phyloP scores from a whole-genome alignment of 139 green algal genomes.

The Yamagishiella unicocca region DNA sequence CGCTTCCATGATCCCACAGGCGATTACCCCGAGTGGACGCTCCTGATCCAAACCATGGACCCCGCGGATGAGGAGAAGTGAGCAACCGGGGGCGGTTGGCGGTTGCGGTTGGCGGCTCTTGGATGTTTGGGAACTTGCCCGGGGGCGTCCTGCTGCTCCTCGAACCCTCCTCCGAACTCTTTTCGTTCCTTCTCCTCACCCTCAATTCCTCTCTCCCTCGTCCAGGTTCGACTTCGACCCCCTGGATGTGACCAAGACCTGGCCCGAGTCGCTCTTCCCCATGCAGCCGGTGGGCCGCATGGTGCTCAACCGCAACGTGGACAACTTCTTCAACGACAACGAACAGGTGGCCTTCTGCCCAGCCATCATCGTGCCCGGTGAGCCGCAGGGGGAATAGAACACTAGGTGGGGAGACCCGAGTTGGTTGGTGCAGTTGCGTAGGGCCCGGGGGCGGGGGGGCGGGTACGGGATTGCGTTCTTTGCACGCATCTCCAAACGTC shows the following conservation, averaged over 20 bases:
- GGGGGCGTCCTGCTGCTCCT: too few species aligned
- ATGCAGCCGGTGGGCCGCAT: conserved; percentile 83
- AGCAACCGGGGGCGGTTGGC: too few species aligned
- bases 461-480: too few species aligned
- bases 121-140: too few species aligned
- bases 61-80: conserved; percentile 83
- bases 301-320: conserved; percentile 88
- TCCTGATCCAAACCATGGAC: conserved; percentile 95
- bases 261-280: conserved; percentile 85
- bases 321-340: conserved; percentile 91
- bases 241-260: conserved; percentile 89
- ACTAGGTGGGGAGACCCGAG: too few species aligned
- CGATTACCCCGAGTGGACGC: conserved; percentile 96
- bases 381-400: background rate
- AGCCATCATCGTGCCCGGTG: conserved; percentile 80
- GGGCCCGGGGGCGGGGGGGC: too few species aligned
- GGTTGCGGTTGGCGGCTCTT: too few species aligned
- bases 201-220: background rate
- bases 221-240: conserved; percentile 80
- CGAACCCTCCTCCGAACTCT: too few species aligned
- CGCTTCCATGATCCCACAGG: conserved; percentile 39
- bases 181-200: background rate
- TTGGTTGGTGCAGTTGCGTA: too few species aligned
- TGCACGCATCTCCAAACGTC: too few species aligned
- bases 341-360: conserved; percentile 90